Evolutionary conservation across 331 rosid genomes (phyloP).

Genomic region (Rhamnella rubrinervis): DNA sequence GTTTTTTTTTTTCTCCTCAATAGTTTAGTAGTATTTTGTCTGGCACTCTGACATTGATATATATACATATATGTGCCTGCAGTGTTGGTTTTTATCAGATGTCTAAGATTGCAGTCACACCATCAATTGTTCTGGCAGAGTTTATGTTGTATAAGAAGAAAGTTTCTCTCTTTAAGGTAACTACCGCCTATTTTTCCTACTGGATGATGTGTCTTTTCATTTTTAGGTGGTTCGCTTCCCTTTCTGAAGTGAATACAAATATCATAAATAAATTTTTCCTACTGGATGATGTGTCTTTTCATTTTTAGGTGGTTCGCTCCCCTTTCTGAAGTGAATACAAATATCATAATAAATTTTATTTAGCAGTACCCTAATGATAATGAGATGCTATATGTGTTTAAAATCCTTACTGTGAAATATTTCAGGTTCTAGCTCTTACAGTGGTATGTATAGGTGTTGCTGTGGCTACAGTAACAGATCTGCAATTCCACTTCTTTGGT

Average conservation of each 20-base stretch:
- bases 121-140: slow-evolving; percentile 90
- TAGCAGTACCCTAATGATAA: too few species aligned
- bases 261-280: background rate
- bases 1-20: slow-evolving; percentile 12
- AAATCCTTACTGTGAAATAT: slow-evolving; percentile 16
- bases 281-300: background rate
- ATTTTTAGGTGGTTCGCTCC: too few species aligned
- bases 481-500: slow-evolving; percentile 81
- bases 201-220: background rate
- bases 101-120: slow-evolving; percentile 97
- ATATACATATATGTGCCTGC: slow-evolving; percentile 32
- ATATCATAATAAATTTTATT: too few species aligned
- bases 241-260: too few species aligned
- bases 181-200: background rate
- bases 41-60: slow-evolving; percentile 31
- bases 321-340: too few species aligned
- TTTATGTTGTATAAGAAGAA: slow-evolving; percentile 64
- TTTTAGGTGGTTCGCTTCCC: too few species aligned
- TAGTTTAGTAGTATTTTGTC: slow-evolving; percentile 4
- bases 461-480: slow-evolving; percentile 87
- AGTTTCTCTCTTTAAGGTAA: slow-evolving; percentile 79
- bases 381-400: background rate
- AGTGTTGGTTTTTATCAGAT: slow-evolving; percentile 99
- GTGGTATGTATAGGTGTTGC: slow-evolving; percentile 83
- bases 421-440: slow-evolving; percentile 68